Base-by-base conservation (phyloP, 768 basidiomycete genomes). In the Serendipita vermifera region DNA sequence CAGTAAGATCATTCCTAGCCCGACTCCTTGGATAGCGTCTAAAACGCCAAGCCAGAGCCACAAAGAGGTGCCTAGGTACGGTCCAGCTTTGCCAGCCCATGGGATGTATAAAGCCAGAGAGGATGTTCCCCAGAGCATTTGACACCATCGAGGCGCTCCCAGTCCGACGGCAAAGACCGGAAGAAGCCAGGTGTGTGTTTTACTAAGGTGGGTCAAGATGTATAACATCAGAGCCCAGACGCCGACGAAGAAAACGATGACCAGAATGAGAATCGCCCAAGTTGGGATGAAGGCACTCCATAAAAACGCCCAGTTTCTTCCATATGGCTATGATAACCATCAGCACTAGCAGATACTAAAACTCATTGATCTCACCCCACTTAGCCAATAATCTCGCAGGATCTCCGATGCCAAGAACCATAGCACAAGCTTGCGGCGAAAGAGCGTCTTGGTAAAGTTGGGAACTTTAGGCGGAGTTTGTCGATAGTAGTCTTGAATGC, bases 31-130 rank as follows among this genome's bases (percentile, higher is more conserved):
- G 33, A 96, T 75, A 32, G 92, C 90, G 66, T 92, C 92, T 38
- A 96, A 74, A 40, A 96, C 92, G 64, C 92, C 92, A 7, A 96
- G 77, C 92, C 92, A 96, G 38, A 96, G 73, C 92, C 92, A 96
- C 31, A 96, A 72, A 26, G 84, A 85, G 27, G 90, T 78, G 38
- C 89, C 89, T 56, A 94, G 80, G 66, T 93, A 96, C 22, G 91
- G 88, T 15, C 92, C 92, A 3, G 76, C 80, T 9, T 65, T 65
- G 9, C 92, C 90, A 2, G 86, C 92, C 92, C 92, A 96, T 3
- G 92, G 90, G 58, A 96, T 84, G 66, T 94, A 96, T 14, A 92
- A 71, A 3, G 88, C 92, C 39, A 96, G 77, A 31, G 89, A 91
- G 3, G 91, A 94, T 6, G 90, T 92, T 63, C 92, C 91, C 92